phyloP scores from a whole-genome alignment of 345 rosid species.

The Populus deltoides region DNA sequence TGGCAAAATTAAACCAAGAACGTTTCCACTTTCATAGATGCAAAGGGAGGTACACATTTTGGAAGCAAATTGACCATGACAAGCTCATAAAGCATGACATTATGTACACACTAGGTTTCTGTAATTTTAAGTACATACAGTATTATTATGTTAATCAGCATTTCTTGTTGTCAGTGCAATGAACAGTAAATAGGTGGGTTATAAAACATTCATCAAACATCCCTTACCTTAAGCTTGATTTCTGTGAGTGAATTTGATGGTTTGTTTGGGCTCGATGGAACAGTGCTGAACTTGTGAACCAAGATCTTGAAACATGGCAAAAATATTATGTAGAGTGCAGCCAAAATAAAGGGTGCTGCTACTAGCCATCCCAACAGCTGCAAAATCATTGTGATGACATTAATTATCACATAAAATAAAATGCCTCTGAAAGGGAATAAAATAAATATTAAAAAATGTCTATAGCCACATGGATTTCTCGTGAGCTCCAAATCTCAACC shows the following conservation, averaged over 20 bases:
- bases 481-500: background rate
- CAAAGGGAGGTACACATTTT: background rate
- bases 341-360: constrained; percentile 54
- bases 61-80: background rate
- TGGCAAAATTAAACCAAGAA: background rate
- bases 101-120: background rate
- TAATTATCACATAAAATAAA: background rate
- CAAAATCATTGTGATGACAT: constrained; percentile 4
- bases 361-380: constrained; percentile 78
- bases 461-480: background rate
- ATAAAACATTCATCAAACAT: constrained; percentile 32
- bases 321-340: constrained; percentile 38
- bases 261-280: constrained; percentile 44
- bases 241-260: constrained; percentile 29
- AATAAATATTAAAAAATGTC: background rate
- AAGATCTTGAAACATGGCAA: constrained; percentile 58
- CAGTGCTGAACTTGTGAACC: constrained; percentile 48
- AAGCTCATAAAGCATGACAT: background rate
- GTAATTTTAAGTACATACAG: constrained; percentile 19
- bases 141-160: background rate
- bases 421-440: background rate
- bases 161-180: background rate
- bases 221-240: constrained; percentile 57
- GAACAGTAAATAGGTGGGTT: background rate
- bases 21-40: background rate